Percentiles rank a stretch among this genome's conserved stretches.
phyloP scores from a whole-genome alignment of 257 asterid species.

The Plantago elongata region DNA sequence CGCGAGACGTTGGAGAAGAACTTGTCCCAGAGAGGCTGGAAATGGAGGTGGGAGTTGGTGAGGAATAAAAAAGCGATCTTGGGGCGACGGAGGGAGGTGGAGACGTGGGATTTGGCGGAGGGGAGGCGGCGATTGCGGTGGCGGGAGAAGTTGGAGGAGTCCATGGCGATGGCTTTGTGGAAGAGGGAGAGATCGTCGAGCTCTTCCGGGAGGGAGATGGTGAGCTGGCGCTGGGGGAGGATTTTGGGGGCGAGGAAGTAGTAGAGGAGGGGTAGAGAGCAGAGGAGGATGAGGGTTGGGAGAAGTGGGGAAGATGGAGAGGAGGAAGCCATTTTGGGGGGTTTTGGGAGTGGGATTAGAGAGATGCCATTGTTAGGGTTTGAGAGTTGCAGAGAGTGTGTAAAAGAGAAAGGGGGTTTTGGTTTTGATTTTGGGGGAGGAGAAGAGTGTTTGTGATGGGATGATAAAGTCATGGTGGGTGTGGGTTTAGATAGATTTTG shows the following conservation, averaged over 20 bases:
- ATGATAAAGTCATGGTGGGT: background rate
- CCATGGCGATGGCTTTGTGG: slow-evolving; percentile 52
- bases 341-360: background rate
- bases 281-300: slow-evolving; percentile 45
- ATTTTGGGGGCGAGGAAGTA: slow-evolving; percentile 41
- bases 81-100: slow-evolving; percentile 48
- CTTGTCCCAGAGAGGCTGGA: slow-evolving; percentile 53
- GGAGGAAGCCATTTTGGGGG: slow-evolving; percentile 20
- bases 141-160: slow-evolving; percentile 29
- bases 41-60: slow-evolving; percentile 56
- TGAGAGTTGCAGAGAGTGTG: background rate
- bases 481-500: background rate
- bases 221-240: slow-evolving; percentile 41
- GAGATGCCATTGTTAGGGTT: background rate
- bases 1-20: slow-evolving; percentile 37
- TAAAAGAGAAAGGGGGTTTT: background rate
- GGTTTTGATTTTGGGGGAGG: too few relatives aligned
- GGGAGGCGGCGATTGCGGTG: slow-evolving; percentile 33
- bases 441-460: background rate
- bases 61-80: slow-evolving; percentile 65
- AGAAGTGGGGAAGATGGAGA: slow-evolving; percentile 38
- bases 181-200: slow-evolving; percentile 69
- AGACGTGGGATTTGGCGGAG: slow-evolving; percentile 50
- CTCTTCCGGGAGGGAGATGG: slow-evolving; percentile 53
- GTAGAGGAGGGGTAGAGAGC: slow-evolving; percentile 39